Evolutionary conservation across 1,139 yeast species (phyloP), one percentile per base, ranked within the genome.

Genomic region (Candida sanyaensis): DNA sequence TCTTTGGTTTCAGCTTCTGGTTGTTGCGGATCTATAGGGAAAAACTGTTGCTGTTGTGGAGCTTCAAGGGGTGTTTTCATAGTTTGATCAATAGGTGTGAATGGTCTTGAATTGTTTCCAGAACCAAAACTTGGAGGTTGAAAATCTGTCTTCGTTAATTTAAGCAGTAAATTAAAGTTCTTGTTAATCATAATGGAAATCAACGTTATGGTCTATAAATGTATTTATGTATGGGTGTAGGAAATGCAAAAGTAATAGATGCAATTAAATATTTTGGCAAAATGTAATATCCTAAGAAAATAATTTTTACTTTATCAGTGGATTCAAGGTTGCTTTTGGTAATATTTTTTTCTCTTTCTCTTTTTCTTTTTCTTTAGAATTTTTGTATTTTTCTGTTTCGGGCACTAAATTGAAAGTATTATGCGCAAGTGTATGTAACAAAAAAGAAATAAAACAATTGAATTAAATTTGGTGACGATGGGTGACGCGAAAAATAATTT

Each of bases 1-100:
- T 31, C 10, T 32, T 38, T 29, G 48, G 21, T 2, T 2, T 17
- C 21, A 2, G 21, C 2, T 39, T 30, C 47, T 11, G 31, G 47
- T n/a, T 34, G 43, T 23, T 36, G 44, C 39, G 41, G 42, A 9
- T 17, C 26, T 43, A 33, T 46, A 36, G 24, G 24, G 39, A 45
- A 17, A 39, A 42, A 42, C 48, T 45, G 46, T 6, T 47, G 53
- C 44, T 49, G 54, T 48, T 50, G 42, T 65, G 56, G 72, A 7
- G 66, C 65, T 45, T 72, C 77, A 32, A 69, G 50, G 1, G 80
- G 80, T 4, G 80, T 75, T 42, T 58, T 63, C 45, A 73, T 56
- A 1, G 79, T 75, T 53, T 75, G 80, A 42, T 75, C 80, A 44
- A 73, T 60, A 11, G 80, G 80, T 1, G 80, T 75, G 54, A 60